Conservation (phyloP, 352 stramenopile species). For the Chrysophaeum taylorii region DNA sequence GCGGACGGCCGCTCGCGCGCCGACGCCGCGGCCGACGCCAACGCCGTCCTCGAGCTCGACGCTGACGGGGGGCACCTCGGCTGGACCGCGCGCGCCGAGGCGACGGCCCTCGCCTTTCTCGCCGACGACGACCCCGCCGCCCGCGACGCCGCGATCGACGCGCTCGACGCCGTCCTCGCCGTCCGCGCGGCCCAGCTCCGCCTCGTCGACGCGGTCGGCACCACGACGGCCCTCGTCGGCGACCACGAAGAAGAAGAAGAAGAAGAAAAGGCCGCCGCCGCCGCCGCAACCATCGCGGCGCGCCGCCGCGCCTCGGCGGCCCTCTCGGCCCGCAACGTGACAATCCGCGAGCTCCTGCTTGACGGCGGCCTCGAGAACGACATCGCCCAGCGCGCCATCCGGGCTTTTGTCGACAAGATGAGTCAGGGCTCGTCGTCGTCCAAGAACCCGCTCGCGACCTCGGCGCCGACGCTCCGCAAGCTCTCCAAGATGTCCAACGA, state of each 20-base stretch:
- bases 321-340: neutral
- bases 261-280: no score
- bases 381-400: neutral
- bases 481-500: neutral
- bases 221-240: neutral
- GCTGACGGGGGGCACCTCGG: neutral
- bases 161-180: neutral
- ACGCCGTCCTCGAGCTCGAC: neutral
- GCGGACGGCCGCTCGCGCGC: no score
- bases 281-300: neutral
- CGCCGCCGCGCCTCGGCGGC: neutral
- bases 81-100: neutral
- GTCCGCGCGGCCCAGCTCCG: neutral
- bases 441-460: neutral
- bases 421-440: no score
- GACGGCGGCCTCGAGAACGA: neutral
- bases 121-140: neutral
- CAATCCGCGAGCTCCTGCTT: neutral
- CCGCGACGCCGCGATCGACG: neutral
- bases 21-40: neutral
- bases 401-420: neutral
- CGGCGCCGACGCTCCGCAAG: conserved; percentile 9
- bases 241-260: no score
- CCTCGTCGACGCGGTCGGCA: neutral
- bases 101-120: neutral